Conservation (phyloP, 306 rosid species). For the Leucaena leucocephala region DNA sequence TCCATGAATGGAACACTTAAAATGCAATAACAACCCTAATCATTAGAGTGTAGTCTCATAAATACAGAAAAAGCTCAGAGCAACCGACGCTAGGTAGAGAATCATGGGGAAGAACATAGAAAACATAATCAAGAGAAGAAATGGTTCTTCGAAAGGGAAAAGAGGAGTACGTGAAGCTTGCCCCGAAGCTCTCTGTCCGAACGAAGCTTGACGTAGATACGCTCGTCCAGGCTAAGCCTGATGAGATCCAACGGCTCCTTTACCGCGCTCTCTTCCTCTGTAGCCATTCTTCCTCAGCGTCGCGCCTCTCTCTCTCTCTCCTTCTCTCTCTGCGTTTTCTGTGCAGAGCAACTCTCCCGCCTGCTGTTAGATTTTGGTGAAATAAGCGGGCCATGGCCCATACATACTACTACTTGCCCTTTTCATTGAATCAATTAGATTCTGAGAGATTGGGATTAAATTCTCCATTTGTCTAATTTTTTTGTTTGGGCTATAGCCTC, state of each 20-base stretch:
- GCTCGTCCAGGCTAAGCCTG: conserved; percentile 96
- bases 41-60: neutral
- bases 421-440: too few relatives aligned
- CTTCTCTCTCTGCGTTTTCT: too few relatives aligned
- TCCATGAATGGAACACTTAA: neutral
- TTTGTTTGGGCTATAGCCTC: too few relatives aligned
- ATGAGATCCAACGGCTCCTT: conserved; percentile 99
- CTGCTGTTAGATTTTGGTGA: neutral
- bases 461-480: too few relatives aligned
- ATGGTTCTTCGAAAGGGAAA: neutral
- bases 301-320: neutral
- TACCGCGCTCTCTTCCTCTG: conserved; percentile 96
- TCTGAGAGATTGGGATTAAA: too few relatives aligned
- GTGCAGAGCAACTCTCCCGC: neutral
- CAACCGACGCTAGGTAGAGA: neutral
- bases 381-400: neutral
- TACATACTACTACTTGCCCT: too few relatives aligned
- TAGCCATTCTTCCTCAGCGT: conserved; percentile 48
- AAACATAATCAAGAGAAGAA: neutral
- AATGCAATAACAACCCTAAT: neutral
- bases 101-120: neutral
- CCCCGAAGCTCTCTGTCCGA: conserved; percentile 98
- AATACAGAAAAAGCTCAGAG: neutral
- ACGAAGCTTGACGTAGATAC: conserved; percentile 97
- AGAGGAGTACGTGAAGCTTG: conserved; percentile 75